Conservation (phyloP, 148 eudicot genomes). For the Cornus kousa region DNA sequence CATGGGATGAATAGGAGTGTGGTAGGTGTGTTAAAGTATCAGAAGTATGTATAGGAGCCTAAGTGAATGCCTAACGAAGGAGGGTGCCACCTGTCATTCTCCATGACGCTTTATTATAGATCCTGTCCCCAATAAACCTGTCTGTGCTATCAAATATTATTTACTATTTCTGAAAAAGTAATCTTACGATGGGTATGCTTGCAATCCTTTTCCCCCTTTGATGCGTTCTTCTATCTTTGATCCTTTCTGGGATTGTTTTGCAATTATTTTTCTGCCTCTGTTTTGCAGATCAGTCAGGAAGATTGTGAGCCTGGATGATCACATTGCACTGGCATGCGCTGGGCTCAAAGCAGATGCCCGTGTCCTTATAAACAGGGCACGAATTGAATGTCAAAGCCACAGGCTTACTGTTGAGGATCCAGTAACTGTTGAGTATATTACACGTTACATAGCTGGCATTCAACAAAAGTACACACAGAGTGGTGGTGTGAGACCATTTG, state of each 20-base stretch:
- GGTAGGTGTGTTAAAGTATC: too few species aligned
- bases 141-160: too few species aligned
- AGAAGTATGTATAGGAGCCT: too few species aligned
- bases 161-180: too few species aligned
- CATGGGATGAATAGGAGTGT: too few species aligned
- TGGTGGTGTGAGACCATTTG: conserved; percentile 99
- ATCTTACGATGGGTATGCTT: too few species aligned
- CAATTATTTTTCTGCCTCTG: neutral
- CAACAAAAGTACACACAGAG: conserved; percentile 99
- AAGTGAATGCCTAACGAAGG: too few species aligned
- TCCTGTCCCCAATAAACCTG: too few species aligned
- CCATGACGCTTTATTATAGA: too few species aligned
- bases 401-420: conserved; percentile 95
- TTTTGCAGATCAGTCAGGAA: conserved; percentile 79
- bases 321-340: conserved; percentile 96
- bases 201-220: neutral
- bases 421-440: conserved; percentile 92
- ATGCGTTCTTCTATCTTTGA: neutral
- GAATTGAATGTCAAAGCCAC: conserved; percentile 97
- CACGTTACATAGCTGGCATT: conserved; percentile 97
- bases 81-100: too few species aligned
- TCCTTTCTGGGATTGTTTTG: neutral
- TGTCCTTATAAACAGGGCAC: conserved; percentile 88
- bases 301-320: conserved; percentile 86
- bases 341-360: conserved; percentile 99